phyloP scores from a whole-genome alignment of 2,329 filamentous ascomycete species.

The Xylariomycetidae sp. region DNA sequence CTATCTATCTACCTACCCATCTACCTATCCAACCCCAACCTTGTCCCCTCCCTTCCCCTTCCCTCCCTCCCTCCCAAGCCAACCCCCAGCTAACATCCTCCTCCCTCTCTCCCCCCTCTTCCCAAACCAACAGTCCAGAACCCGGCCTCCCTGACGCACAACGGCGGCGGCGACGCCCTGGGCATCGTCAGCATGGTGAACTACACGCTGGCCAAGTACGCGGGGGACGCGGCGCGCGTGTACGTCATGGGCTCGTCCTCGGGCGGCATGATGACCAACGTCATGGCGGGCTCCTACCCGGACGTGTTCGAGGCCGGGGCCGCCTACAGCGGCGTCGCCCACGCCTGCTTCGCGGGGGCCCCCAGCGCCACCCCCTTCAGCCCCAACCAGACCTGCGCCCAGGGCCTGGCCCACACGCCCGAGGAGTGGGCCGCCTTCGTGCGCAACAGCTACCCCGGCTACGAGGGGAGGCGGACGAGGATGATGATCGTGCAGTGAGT shows the following conservation, averaged over 20 bases:
- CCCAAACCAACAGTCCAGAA: too few species aligned
- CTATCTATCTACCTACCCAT: too few species aligned
- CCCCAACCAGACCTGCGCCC: conserved; percentile 15
- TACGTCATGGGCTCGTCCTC: conserved; percentile 12
- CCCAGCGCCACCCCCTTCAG: conserved; percentile 12
- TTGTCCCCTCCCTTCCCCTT: too few species aligned
- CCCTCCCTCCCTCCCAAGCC: too few species aligned
- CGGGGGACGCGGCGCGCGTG: conserved; percentile 4
- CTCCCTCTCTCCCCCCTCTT: too few species aligned
- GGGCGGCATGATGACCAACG: conserved; percentile 19
- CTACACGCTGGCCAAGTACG: conserved; percentile 9
- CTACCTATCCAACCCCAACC: too few species aligned
- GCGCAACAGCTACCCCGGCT: conserved; percentile 30
- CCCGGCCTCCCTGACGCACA: conserved; percentile 7
- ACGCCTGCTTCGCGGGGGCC: conserved; percentile 14
- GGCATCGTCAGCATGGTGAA: conserved; percentile 10
- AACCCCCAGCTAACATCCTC: too few species aligned
- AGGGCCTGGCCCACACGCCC: conserved; percentile 11
- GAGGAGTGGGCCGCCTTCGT: conserved; percentile 28
- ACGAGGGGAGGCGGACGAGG: conserved; percentile 27
- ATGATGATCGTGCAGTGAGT: conserved; percentile 33
- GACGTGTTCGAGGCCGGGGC: conserved; percentile 15
- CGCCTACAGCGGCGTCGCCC: conserved; percentile 10
- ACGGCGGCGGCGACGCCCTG: conserved; percentile 7
- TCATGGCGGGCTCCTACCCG: conserved; percentile 15